Percentiles rank a stretch among this genome's conserved stretches.
phyloP scores from a whole-genome alignment of 2,329 filamentous ascomycete species.

The Cladophialophora chaetospira region DNA sequence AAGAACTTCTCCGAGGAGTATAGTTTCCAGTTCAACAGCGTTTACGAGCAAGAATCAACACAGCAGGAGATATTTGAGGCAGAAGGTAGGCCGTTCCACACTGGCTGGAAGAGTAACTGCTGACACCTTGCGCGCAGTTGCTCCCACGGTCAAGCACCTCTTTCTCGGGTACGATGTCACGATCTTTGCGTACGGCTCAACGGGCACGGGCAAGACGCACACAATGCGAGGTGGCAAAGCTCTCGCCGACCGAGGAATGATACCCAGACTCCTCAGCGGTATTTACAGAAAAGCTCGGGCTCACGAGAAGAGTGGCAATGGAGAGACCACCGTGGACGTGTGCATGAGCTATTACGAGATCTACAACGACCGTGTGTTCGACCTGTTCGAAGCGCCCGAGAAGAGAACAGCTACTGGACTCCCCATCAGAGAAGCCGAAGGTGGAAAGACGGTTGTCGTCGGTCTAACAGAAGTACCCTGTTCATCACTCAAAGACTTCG shows the following conservation, averaged over 20 bases:
- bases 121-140: slow-evolving; percentile 59
- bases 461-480: slow-evolving; percentile 82
- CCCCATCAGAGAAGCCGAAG: slow-evolving; percentile 74
- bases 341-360: slow-evolving; percentile 92
- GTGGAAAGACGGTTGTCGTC: slow-evolving; percentile 83
- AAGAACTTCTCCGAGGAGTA: slow-evolving; percentile 91
- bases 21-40: slow-evolving; percentile 90
- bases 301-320: slow-evolving; percentile 75
- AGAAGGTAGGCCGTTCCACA: slow-evolving; percentile 63
- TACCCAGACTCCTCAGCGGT: slow-evolving; percentile 79
- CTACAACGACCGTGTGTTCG: slow-evolving; percentile 94
- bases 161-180: slow-evolving; percentile 88
- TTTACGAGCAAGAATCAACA: slow-evolving; percentile 77
- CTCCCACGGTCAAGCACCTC: slow-evolving; percentile 85
- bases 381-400: slow-evolving; percentile 83
- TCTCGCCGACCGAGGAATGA: slow-evolving; percentile 81
- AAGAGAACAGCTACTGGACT: slow-evolving; percentile 80
- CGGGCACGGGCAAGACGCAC: slow-evolving; percentile 91
- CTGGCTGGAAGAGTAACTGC: neutral
- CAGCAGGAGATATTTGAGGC: slow-evolving; percentile 87
- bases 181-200: slow-evolving; percentile 90
- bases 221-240: slow-evolving; percentile 92
- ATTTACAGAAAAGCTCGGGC: slow-evolving; percentile 86
- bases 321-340: slow-evolving; percentile 70
- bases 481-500: slow-evolving; percentile 84